A percentile compares a stretch with the other conserved stretches of the same genome.
phyloP scores from a whole-genome alignment of 1,139 yeast species.

The Yamadazyma blattariae region DNA sequence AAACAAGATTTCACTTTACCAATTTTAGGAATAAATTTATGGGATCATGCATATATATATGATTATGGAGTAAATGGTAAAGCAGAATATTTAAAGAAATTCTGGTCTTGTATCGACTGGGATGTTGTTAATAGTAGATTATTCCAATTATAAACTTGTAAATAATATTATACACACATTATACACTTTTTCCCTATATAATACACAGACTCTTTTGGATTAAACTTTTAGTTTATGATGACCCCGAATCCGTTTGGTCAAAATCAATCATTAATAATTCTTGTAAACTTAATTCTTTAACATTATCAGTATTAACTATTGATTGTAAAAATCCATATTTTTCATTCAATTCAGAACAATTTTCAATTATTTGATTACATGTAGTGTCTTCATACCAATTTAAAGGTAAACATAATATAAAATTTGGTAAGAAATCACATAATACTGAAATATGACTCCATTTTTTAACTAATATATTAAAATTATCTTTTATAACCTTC shows the following conservation, averaged over 20 bases:
- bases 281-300: constrained; percentile 8
- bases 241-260: too few relatives aligned
- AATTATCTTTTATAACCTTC: constrained; percentile 6
- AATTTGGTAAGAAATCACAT: constrained; percentile 29
- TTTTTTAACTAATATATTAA: constrained; percentile 16
- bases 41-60: constrained; percentile 82
- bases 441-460: constrained; percentile 25
- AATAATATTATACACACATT: constrained; percentile 6
- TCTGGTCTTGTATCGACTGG: constrained; percentile 87
- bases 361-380: constrained; percentile 23
- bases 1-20: constrained; percentile 74
- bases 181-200: too few relatives aligned
- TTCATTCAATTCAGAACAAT: constrained; percentile 24
- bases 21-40: constrained; percentile 71
- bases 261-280: constrained; percentile 15
- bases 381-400: constrained; percentile 35
- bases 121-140: constrained; percentile 68
- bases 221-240: too few relatives aligned
- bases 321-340: constrained; percentile 20
- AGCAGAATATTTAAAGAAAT: constrained; percentile 66
- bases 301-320: constrained; percentile 16
- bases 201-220: too few relatives aligned
- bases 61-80: constrained; percentile 85
- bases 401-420: constrained; percentile 31
- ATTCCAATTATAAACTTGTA: constrained; percentile 32